phyloP scores from a whole-genome alignment of 345 rosid genomes.

The Gossypium ekmanianum region DNA sequence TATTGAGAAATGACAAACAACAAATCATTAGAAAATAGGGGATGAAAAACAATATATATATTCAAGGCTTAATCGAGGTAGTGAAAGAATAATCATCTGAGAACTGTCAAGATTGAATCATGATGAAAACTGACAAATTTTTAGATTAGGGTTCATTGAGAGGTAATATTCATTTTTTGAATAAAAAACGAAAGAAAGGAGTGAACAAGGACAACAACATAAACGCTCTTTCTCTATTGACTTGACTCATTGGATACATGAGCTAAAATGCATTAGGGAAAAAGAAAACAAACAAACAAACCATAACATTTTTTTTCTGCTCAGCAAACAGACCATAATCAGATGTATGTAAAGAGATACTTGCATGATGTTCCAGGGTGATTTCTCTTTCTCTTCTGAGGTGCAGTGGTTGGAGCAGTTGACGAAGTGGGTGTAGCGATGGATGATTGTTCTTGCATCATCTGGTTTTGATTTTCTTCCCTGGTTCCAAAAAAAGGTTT shows the following conservation, averaged over 20 bases:
- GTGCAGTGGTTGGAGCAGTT: slow-evolving; percentile 38
- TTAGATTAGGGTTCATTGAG: slow-evolving; percentile 13
- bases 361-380: slow-evolving; percentile 85
- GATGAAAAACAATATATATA: background rate
- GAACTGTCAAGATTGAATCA: background rate
- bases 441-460: slow-evolving; percentile 38
- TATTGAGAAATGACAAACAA: slow-evolving; percentile 4
- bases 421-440: slow-evolving; percentile 31
- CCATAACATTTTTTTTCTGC: too few relatives aligned
- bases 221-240: background rate
- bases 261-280: background rate
- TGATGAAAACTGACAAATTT: background rate
- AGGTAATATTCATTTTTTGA: background rate
- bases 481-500: slow-evolving; percentile 23
- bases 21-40: background rate
- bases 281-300: background rate
- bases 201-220: background rate
- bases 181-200: background rate
- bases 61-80: background rate
- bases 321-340: too few relatives aligned
- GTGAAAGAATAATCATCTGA: background rate
- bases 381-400: slow-evolving; percentile 66
- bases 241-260: slow-evolving; percentile 6
- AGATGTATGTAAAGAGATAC: slow-evolving; percentile 30
- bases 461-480: slow-evolving; percentile 38